These are phyloP conservation scores for Candida glaebosa DNA, from an alignment of 805 yeast genomes.

Conservation along the genomic window DNA sequence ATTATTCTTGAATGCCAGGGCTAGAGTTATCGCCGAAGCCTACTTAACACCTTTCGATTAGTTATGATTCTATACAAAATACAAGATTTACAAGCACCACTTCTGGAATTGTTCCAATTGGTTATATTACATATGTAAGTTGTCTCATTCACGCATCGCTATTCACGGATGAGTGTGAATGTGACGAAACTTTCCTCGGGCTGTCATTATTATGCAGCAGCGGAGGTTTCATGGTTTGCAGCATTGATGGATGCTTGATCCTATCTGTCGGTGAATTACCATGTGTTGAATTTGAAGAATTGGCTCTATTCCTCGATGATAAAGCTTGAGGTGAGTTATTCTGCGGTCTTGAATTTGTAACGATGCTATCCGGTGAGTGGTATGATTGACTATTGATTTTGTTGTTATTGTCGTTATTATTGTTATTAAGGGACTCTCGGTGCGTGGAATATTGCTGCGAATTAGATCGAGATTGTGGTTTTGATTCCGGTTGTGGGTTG, in stretches of 20 bases:
- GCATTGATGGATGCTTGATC: slow-evolving; percentile 16
- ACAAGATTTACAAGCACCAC: too few relatives aligned
- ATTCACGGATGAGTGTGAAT: background rate
- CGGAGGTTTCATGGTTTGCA: slow-evolving; percentile 2
- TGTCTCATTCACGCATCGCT: background rate
- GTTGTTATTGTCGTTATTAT: background rate
- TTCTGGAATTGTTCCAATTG: background rate
- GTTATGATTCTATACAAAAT: slow-evolving; percentile 3
- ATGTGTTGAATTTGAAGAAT: slow-evolving; percentile 26
- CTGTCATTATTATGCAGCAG: background rate
- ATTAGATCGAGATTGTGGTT: slow-evolving; percentile 5
- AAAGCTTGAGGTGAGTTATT: slow-evolving; percentile 11
- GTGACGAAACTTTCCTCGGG: background rate
- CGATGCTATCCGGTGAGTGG: slow-evolving; percentile 19
- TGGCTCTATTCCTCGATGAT: slow-evolving; percentile 16
- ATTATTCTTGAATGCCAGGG: slow-evolving; percentile 92
- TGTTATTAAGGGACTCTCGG: too few relatives aligned
- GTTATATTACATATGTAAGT: background rate
- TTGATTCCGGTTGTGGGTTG: slow-evolving; percentile 5
- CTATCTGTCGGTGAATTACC: slow-evolving; percentile 30
- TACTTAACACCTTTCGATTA: slow-evolving; percentile 86
- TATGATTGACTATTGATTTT: slow-evolving; percentile 8
- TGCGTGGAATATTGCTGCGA: slow-evolving; percentile 5
- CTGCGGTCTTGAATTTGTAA: slow-evolving; percentile 10
- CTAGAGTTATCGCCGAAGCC: slow-evolving; percentile 96